A percentile compares a stretch with the other conserved stretches of the same genome.
These are phyloP conservation scores for Gnaphalium uliginosum DNA, from an alignment of 129 eudicot species.

Conservation along the genomic window DNA sequence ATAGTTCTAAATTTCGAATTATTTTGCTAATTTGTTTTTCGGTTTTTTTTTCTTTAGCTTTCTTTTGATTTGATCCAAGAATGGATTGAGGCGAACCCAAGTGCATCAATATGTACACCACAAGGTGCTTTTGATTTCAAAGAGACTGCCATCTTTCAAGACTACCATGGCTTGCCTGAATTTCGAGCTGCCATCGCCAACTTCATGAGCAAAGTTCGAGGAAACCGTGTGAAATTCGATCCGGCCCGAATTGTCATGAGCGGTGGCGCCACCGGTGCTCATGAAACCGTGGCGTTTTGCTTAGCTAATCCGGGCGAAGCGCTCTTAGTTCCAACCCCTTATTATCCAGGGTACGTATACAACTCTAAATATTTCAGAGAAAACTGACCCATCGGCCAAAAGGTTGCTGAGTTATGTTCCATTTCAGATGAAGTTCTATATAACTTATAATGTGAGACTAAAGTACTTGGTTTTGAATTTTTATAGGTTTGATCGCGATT, in stretches of 20 bases:
- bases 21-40: not conserved
- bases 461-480: not conserved
- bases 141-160: constrained; percentile 54
- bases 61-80: constrained; percentile 48
- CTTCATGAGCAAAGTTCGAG: constrained; percentile 59
- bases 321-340: constrained; percentile 57
- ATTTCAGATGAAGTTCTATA: not conserved
- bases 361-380: too few species aligned
- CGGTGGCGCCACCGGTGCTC: constrained; percentile 74
- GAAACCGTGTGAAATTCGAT: constrained; percentile 49
- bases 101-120: constrained; percentile 47
- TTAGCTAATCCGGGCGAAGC: constrained; percentile 65
- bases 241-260: constrained; percentile 56
- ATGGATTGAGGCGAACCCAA: constrained; percentile 42
- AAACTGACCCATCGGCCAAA: not conserved
- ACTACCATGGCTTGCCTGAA: constrained; percentile 60
- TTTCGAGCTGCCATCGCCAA: constrained; percentile 54
- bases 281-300: constrained; percentile 51
- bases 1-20: too few species aligned
- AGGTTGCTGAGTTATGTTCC: not conserved
- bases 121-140: constrained; percentile 39
- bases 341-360: constrained; percentile 54
- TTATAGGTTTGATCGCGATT: constrained; percentile 62
- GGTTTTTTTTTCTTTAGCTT: constrained; percentile 26
- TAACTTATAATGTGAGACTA: not conserved